Conservation (phyloP, 2,329 filamentous ascomycete species). For the Neoascochyta sp. region DNA sequence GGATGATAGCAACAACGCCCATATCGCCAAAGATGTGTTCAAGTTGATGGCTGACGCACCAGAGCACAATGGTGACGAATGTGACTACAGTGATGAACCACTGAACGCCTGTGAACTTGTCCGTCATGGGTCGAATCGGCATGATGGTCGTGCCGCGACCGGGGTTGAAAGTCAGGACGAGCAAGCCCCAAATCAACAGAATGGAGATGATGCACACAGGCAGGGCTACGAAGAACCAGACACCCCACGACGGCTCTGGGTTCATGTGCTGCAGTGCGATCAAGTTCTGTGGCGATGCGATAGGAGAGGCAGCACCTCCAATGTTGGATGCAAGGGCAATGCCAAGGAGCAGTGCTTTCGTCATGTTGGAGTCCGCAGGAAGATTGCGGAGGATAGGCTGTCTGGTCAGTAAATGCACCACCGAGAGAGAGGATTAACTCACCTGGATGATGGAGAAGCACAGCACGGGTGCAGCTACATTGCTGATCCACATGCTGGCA, state of each 20-base stretch:
- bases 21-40: conserved; percentile 91
- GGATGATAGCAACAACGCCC: conserved; percentile 96
- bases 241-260: conserved; percentile 84
- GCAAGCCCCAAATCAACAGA: conserved; percentile 79
- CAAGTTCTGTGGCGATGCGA: conserved; percentile 95
- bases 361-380: conserved; percentile 84
- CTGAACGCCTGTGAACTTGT: conserved; percentile 81
- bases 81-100: conserved; percentile 90
- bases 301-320: conserved; percentile 92
- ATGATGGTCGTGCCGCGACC: conserved; percentile 83
- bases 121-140: conserved; percentile 83
- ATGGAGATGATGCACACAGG: conserved; percentile 90
- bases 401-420: conserved; percentile 7
- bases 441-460: conserved; percentile 98
- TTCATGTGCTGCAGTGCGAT: conserved; percentile 95
- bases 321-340: conserved; percentile 95
- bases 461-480: conserved; percentile 92
- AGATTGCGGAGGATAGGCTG: conserved; percentile 92
- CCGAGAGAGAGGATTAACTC: conserved; percentile 16
- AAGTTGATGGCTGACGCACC: conserved; percentile 89
- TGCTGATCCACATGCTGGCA: conserved; percentile 98
- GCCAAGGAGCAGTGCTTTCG: conserved; percentile 89
- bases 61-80: conserved; percentile 77
- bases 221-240: conserved; percentile 95
- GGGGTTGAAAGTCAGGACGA: conserved; percentile 81